Percentiles rank a stretch among this genome's conserved stretches.
These are phyloP conservation scores for Apostasia ramifera DNA, from an alignment of 106 monocot genomes.

Conservation along the genomic window DNA sequence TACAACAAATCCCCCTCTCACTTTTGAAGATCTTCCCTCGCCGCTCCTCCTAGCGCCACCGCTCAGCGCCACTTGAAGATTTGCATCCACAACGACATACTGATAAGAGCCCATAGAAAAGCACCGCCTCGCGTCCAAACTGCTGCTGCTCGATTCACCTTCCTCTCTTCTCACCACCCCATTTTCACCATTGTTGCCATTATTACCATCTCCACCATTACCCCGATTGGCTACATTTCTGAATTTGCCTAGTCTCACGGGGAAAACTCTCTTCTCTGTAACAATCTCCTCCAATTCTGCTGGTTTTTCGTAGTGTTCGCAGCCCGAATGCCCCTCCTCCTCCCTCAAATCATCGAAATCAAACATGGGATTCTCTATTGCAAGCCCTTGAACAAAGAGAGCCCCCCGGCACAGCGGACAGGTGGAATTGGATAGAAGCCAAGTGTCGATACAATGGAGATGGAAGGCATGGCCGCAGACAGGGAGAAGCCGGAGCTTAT, in stretches of 20 bases:
- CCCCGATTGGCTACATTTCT: conserved; percentile 24
- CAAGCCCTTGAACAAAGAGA: conserved; percentile 42
- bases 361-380: conserved; percentile 60
- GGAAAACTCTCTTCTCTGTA: conserved; percentile 56
- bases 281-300: conserved; percentile 33
- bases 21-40: conserved; percentile 13
- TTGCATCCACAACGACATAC: conserved; percentile 61
- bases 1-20: conserved; percentile 5
- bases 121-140: conserved; percentile 86
- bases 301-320: conserved; percentile 11
- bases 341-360: conserved; percentile 49
- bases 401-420: conserved; percentile 84
- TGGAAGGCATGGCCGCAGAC: conserved; percentile 93
- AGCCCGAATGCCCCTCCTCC: conserved; percentile 21
- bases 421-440: conserved; percentile 91
- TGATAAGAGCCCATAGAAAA: conserved; percentile 92
- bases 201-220: conserved; percentile 4
- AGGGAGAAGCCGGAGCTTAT: conserved; percentile 80
- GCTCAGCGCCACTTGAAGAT: conserved; percentile 52
- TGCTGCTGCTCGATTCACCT: conserved; percentile 76
- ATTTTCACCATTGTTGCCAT: neutral
- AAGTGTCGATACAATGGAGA: conserved; percentile 82
- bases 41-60: conserved; percentile 10
- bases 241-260: conserved; percentile 87
- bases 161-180: conserved; percentile 24